Base-by-base conservation (phyloP, 768 basidiomycete species). In the Pleurotus tuber-regium region DNA sequence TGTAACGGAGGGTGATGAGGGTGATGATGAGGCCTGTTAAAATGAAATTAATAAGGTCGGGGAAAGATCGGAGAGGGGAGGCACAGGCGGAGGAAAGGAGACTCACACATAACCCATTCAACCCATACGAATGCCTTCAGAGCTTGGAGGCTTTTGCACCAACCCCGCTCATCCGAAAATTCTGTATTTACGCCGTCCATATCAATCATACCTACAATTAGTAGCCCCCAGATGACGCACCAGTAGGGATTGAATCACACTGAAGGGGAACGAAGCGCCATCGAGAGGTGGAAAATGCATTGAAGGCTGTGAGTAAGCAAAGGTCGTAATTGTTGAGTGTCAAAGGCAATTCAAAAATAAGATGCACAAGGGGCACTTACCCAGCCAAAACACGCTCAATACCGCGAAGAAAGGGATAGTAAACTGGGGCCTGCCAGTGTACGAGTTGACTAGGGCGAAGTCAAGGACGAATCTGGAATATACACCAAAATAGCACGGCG, bases 111-210 rank as follows among this genome's bases (percentile, higher is more conserved):
- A 23, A 78, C 35, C 67, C 80, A 83, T 61, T 79, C 75, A 38
- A 83, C 65, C 82, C 83, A 85, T 30, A 83, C 74, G 57, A 84
- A 71, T 19, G 75, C 67, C 56, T 80, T 81, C 51, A 84, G 73
- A 10, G 72, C 78, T 54, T 81, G 76, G 8, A 82, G 62, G 51
- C 79, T 70, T 30, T 69, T 71, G 61, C 82, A 85, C 82, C 82
- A 85, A 10, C 60, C 55, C 9, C 71, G 66, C 43, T 73, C 72
- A 33, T 76, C 77, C 12, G 68, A 41, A 56, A 69, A 77, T 12
- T 33, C 55, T 55, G 29, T 36, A 24, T 71, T 74, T 76, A 54
- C n/a, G 30, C 18, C 14, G 21, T n/a, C n/a, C 18, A 24, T 3
- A 21, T 7, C 42, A 7, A 23, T n/a, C 21, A 52, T 19, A 25